These are phyloP conservation scores for Cyberlindnera japonica DNA, from an alignment of 805 yeast genomes.

Conservation along the genomic window DNA sequence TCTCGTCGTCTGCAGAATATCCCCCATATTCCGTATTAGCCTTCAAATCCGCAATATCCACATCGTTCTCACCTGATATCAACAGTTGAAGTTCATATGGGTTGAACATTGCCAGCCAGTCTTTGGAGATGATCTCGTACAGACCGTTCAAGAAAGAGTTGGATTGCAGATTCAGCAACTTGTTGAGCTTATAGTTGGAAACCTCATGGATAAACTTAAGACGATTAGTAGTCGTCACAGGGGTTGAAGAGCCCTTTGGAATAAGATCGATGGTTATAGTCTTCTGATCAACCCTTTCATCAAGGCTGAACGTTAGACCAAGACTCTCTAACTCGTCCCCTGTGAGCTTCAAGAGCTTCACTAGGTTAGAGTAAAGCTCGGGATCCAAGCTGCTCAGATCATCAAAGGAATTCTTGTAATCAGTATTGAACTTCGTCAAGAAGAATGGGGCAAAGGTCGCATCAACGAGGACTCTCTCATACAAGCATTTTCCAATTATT, in stretches of 20 bases:
- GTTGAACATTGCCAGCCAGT: conserved; percentile 83
- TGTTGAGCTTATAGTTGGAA: conserved; percentile 76
- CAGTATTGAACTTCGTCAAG: conserved; percentile 47
- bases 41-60: conserved; percentile 69
- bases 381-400: conserved; percentile 72
- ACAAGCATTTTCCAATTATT: conserved; percentile 83
- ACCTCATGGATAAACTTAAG: conserved; percentile 72
- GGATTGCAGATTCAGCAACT: conserved; percentile 54
- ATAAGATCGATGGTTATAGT: conserved; percentile 51
- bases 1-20: conserved; percentile 48
- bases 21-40: conserved; percentile 65
- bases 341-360: conserved; percentile 53
- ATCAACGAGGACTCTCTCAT: conserved; percentile 78
- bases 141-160: conserved; percentile 67
- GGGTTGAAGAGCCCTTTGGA: conserved; percentile 51
- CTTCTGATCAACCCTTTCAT: conserved; percentile 41
- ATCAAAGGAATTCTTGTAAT: conserved; percentile 62
- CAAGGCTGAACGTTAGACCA: conserved; percentile 64
- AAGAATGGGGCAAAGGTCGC: conserved; percentile 85
- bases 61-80: conserved; percentile 66
- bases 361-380: conserved; percentile 60
- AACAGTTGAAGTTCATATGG: conserved; percentile 78
- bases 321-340: conserved; percentile 49
- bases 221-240: conserved; percentile 59
- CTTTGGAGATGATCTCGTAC: conserved; percentile 58